These are phyloP conservation scores for Xylaria hypoxylon DNA, from an alignment of 2,329 filamentous ascomycete species.

Conservation along the genomic window DNA sequence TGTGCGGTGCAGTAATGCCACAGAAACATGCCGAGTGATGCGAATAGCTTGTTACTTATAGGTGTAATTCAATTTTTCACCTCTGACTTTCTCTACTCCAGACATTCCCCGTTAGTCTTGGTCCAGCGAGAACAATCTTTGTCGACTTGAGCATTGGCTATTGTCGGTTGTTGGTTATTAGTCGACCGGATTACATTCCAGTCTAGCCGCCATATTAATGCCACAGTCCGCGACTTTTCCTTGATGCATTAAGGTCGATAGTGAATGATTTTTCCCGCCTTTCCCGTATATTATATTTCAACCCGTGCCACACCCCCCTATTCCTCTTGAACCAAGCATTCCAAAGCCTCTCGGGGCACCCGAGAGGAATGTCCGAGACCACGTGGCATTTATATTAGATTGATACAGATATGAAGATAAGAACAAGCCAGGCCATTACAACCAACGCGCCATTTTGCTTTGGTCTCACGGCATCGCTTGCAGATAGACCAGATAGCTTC, in stretches of 20 bases:
- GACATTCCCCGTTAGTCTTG: background rate
- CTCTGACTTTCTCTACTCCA: background rate
- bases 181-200: constrained; percentile 7
- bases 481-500: constrained; percentile 54
- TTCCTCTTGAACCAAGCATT: background rate
- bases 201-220: background rate
- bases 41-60: constrained; percentile 4
- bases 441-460: background rate
- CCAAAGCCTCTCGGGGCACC: background rate
- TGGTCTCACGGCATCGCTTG: background rate
- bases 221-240: background rate
- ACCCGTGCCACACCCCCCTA: background rate
- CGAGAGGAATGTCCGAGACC: background rate
- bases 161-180: background rate
- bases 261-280: constrained; percentile 22
- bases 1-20: too few species aligned
- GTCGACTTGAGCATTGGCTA: background rate
- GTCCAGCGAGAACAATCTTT: background rate
- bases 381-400: background rate
- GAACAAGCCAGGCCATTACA: constrained; percentile 6
- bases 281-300: constrained; percentile 3
- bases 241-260: constrained; percentile 16
- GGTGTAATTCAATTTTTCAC: background rate
- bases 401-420: background rate
- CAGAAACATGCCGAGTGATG: background rate